phyloP scores from a whole-genome alignment of 805 yeast genomes.

The Teunomyces panamensis region DNA sequence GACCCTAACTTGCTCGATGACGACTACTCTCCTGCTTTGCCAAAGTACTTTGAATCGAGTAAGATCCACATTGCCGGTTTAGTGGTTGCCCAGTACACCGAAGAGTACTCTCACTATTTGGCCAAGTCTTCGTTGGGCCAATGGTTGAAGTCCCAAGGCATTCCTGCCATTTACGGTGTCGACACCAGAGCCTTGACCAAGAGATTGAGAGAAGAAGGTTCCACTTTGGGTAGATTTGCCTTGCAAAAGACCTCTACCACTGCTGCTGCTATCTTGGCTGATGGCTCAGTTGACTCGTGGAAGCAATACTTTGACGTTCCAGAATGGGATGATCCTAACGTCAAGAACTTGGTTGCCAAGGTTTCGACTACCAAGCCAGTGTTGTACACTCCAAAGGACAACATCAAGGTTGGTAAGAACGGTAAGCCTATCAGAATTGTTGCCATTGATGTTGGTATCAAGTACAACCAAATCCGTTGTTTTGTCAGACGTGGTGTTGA shows the following conservation, averaged over 20 bases:
- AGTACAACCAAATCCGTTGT: slow-evolving; percentile 96
- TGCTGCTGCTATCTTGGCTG: slow-evolving; percentile 31
- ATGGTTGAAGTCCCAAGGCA: slow-evolving; percentile 88
- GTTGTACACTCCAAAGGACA: slow-evolving; percentile 67
- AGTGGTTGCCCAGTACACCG: slow-evolving; percentile 95
- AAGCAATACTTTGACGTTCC: slow-evolving; percentile 62
- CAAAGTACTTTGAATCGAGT: slow-evolving; percentile 90
- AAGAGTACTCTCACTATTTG: slow-evolving; percentile 88
- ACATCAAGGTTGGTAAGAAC: slow-evolving; percentile 53
- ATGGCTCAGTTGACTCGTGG: slow-evolving; percentile 46
- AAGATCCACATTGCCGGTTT: slow-evolving; percentile 95
- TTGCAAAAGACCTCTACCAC: slow-evolving; percentile 45
- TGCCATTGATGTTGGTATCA: slow-evolving; percentile 97
- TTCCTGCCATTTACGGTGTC: slow-evolving; percentile 97
- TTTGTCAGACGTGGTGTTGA: slow-evolving; percentile 96
- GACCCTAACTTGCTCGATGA: slow-evolving; percentile 69
- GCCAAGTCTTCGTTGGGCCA: slow-evolving; percentile 89
- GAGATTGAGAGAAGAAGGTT: slow-evolving; percentile 87
- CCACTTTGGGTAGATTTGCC: slow-evolving; percentile 86
- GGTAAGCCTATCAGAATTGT: slow-evolving; percentile 80
- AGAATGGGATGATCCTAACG: slow-evolving; percentile 92
- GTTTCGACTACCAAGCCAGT: slow-evolving; percentile 81
- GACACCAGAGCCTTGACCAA: slow-evolving; percentile 96
- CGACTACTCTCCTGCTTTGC: slow-evolving; percentile 70
- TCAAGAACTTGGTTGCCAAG: slow-evolving; percentile 83